These are phyloP conservation scores for Gloeostereum incarnatum DNA, from an alignment of 768 basidiomycete species.

Conservation along the genomic window DNA sequence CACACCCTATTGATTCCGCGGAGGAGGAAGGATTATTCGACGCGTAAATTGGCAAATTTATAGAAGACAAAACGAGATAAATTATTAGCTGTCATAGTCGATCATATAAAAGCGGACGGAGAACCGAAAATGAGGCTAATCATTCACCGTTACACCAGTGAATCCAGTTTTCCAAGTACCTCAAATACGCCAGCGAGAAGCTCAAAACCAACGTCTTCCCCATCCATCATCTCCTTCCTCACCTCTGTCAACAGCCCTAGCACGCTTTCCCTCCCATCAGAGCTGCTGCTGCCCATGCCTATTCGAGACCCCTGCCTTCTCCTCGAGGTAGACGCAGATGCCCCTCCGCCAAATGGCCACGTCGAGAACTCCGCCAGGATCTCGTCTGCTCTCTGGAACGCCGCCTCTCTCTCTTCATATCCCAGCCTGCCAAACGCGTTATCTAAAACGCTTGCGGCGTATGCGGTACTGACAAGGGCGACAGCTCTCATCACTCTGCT, in stretches of 20 bases:
- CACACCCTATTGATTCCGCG: no score
- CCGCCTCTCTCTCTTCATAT: slow-evolving; percentile 90
- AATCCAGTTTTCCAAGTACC: slow-evolving; percentile 89
- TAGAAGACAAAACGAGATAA: no score
- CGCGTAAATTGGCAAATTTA: no score
- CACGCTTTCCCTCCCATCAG: slow-evolving; percentile 50
- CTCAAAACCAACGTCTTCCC: slow-evolving; percentile 81
- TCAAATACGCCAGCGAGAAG: slow-evolving; percentile 88
- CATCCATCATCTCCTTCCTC: slow-evolving; percentile 54
- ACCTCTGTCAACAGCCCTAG: slow-evolving; percentile 70
- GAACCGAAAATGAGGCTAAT: neutral
- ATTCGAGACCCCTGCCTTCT: slow-evolving; percentile 35
- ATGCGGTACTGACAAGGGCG: slow-evolving; percentile 82
- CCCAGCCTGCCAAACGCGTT: slow-evolving; percentile 84
- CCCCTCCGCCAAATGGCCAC: slow-evolving; percentile 73
- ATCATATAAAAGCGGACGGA: neutral
- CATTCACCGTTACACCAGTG: slow-evolving; percentile 46
- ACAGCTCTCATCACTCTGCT: slow-evolving; percentile 77
- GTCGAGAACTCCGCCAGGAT: slow-evolving; percentile 82
- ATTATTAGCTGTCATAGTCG: no score
- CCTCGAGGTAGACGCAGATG: slow-evolving; percentile 6
- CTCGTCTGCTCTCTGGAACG: slow-evolving; percentile 91
- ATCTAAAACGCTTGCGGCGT: slow-evolving; percentile 92
- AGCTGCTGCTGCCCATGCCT: slow-evolving; percentile 42
- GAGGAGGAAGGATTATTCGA: no score